A percentile compares a stretch with the other conserved stretches of the same genome.
Conservation (phyloP, 2,329 filamentous ascomycete species). For the Paramyrothecium roridum region DNA sequence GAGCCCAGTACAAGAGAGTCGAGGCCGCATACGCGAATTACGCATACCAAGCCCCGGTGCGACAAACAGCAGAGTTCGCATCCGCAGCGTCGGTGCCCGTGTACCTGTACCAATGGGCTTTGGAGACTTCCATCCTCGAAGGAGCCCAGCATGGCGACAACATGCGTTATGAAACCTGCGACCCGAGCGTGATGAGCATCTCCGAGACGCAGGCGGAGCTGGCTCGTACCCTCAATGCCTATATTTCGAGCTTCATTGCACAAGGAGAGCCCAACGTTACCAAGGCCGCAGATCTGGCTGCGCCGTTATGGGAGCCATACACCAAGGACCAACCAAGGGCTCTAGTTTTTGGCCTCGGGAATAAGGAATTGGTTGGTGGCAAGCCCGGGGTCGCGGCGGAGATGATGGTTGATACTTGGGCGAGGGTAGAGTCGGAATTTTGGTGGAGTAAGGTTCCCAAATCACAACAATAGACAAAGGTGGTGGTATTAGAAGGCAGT, state of each 20-base stretch:
- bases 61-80: constrained; percentile 39
- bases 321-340: constrained; percentile 21
- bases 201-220: constrained; percentile 38
- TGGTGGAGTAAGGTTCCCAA: constrained; percentile 46
- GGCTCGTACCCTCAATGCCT: constrained; percentile 39
- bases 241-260: constrained; percentile 45
- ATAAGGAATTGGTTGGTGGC: constrained; percentile 45
- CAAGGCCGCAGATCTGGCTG: constrained; percentile 5
- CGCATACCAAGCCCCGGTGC: constrained; percentile 48
- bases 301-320: constrained; percentile 34
- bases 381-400: constrained; percentile 29
- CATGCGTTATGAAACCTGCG: constrained; percentile 42
- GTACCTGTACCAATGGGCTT: constrained; percentile 36
- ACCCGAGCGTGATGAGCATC: constrained; percentile 25
- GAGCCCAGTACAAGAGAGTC: constrained; percentile 50
- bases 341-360: constrained; percentile 41
- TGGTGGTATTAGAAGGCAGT: too few relatives aligned
- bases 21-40: constrained; percentile 54
- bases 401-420: constrained; percentile 37
- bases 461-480: too few relatives aligned
- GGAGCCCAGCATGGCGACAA: constrained; percentile 48
- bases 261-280: constrained; percentile 40
- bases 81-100: constrained; percentile 10
- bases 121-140: constrained; percentile 36
- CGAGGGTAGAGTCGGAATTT: constrained; percentile 38